Evolutionary conservation across 495 filamentous ascomycete species (phyloP).

Genomic region (Penicillium canariense): DNA sequence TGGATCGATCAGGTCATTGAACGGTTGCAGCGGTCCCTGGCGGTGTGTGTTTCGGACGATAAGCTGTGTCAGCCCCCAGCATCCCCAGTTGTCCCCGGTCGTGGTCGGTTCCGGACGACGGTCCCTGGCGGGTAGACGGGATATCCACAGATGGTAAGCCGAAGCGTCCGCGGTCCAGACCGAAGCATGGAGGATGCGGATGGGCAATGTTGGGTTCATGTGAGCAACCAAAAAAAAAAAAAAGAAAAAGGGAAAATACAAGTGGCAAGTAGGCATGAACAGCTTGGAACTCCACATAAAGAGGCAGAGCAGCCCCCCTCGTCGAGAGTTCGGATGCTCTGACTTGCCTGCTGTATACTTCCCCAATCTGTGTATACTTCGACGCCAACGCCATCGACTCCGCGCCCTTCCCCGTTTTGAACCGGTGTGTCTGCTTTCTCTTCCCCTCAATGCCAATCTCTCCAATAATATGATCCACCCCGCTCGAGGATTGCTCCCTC

Average conservation of each 20-base stretch:
- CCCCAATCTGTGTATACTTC: not conserved
- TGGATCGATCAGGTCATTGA: not conserved
- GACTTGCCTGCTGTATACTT: not conserved
- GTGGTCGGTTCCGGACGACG: not conserved
- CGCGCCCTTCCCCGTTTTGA: no score
- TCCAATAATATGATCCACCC: no score
- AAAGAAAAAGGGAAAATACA: conserved; percentile 16
- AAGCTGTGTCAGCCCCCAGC: conserved; percentile 3
- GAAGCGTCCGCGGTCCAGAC: conserved; percentile 29
- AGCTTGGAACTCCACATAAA: not conserved
- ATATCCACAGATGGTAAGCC: conserved; percentile 39
- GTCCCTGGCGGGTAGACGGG: conserved; percentile 30
- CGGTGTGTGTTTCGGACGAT: conserved; percentile 21
- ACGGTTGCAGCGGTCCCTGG: conserved; percentile 3
- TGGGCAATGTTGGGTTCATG: conserved; percentile 27
- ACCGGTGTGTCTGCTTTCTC: no score
- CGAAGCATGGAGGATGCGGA: conserved; percentile 3
- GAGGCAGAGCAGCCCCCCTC: not conserved
- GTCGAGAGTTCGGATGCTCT: not conserved
- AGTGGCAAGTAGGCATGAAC: not conserved
- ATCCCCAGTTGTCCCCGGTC: not conserved
- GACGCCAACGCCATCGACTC: no score
- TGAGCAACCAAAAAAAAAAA: conserved; percentile 31
- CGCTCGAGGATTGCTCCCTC: no score
- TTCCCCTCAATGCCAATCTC: no score